These are phyloP conservation scores for Trichophyton equinum DNA, from an alignment of 2,329 filamentous ascomycete genomes.

Conservation along the genomic window DNA sequence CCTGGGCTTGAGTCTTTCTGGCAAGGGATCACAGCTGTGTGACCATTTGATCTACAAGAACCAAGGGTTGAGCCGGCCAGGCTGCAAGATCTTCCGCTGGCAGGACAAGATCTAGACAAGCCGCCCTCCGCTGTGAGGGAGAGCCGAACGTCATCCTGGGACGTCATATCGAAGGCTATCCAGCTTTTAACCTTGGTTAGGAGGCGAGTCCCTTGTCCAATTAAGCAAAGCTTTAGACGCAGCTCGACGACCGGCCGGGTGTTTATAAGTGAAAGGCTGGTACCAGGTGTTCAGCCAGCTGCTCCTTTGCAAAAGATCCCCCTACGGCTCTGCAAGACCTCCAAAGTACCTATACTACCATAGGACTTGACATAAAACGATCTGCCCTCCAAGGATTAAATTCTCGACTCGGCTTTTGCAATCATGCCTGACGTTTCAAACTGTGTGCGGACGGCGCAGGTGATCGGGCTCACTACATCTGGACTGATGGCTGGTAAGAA, in stretches of 20 bases:
- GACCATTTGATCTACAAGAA: not conserved
- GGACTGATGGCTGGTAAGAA: constrained; percentile 10
- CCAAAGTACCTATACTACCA: not conserved
- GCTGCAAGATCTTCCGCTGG: not conserved
- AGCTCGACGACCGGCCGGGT: not conserved
- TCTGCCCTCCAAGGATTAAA: not conserved
- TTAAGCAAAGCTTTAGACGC: not conserved
- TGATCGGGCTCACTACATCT: constrained; percentile 10
- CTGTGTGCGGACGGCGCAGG: constrained; percentile 10
- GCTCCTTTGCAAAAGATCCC: not conserved
- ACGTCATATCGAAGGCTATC: constrained; percentile 1
- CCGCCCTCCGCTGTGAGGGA: not conserved
- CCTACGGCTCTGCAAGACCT: not conserved
- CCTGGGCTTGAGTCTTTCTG: not conserved
- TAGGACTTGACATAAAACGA: not conserved
- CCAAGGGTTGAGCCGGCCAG: not conserved
- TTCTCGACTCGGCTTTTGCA: not conserved
- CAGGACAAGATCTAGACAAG: not conserved
- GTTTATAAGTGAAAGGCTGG: not conserved
- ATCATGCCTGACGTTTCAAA: constrained; percentile 3
- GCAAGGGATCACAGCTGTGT: no score
- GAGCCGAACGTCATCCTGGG: not conserved
- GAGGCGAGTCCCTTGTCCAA: not conserved
- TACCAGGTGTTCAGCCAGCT: not conserved
- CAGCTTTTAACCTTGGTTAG: not conserved